phyloP scores from a whole-genome alignment of 2,329 filamentous ascomycete genomes.

The Cladosporium sp. region DNA sequence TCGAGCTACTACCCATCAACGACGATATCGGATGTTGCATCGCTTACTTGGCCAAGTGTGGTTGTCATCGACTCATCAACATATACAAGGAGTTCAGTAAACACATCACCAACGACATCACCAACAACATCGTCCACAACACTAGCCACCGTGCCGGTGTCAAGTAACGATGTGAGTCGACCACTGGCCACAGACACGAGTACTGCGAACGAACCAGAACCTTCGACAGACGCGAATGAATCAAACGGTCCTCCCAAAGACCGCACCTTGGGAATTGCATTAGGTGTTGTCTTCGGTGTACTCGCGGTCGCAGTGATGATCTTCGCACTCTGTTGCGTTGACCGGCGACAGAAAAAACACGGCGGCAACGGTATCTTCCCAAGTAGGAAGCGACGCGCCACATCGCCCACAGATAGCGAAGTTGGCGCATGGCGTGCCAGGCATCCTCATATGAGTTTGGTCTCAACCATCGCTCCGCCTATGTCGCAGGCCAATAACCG shows the following conservation, averaged over 20 bases:
- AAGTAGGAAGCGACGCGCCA: conserved; percentile 4
- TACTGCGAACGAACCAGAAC: background rate
- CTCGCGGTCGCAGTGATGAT: conserved; percentile 25
- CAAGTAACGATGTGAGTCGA: conserved; percentile 21
- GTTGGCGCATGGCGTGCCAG: conserved; percentile 12
- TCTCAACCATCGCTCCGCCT: background rate
- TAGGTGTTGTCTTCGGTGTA: conserved; percentile 27
- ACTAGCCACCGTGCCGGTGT: background rate
- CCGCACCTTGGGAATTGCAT: conserved; percentile 26
- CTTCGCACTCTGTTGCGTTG: conserved; percentile 25
- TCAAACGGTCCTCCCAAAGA: conserved; percentile 13
- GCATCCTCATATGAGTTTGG: conserved; percentile 19
- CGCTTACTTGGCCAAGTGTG: conserved; percentile 26
- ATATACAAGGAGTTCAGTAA: conserved; percentile 12
- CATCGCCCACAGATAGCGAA: conserved; percentile 18
- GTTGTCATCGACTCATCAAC: conserved; percentile 28
- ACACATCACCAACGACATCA: background rate
- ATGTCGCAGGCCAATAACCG: conserved; percentile 4
- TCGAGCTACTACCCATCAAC: conserved; percentile 24
- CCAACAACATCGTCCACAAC: conserved; percentile 4
- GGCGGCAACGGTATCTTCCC: conserved; percentile 12
- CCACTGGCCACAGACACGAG: conserved; percentile 6
- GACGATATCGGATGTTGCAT: conserved; percentile 20
- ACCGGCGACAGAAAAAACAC: conserved; percentile 23
- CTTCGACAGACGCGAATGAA: background rate